Evolutionary conservation across 192 early-diverging fungal species (phyloP).

Genomic region (Dimargaris verticillata): DNA sequence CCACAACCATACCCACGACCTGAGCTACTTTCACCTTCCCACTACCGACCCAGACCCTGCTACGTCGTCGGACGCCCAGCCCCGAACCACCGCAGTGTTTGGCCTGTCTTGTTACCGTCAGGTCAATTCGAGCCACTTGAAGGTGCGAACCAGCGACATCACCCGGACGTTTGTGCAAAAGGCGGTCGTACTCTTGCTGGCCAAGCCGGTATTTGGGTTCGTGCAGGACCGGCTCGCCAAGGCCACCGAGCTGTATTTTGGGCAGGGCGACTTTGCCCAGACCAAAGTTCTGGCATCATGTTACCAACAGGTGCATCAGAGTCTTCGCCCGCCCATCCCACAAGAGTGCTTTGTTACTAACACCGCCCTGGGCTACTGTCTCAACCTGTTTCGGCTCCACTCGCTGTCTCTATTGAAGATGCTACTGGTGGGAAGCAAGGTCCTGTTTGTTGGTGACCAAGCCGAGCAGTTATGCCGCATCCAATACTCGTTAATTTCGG

Average conservation of each 20-base stretch:
- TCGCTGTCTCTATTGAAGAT: background rate
- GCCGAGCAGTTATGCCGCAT: slow-evolving; percentile 8
- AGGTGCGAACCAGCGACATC: slow-evolving; percentile 7
- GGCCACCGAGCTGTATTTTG: slow-evolving; percentile 2
- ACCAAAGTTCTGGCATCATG: slow-evolving; percentile 2
- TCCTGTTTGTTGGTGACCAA: slow-evolving; percentile 1
- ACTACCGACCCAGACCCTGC: background rate
- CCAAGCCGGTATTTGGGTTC: slow-evolving; percentile 8
- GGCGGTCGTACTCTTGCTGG: slow-evolving; percentile 5
- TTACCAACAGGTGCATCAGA: background rate
- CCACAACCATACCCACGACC: slow-evolving; percentile 6
- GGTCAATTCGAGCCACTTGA: slow-evolving; percentile 6
- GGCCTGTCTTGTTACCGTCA: slow-evolving; percentile 10
- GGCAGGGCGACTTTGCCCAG: slow-evolving; percentile 5
- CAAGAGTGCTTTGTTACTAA: slow-evolving; percentile 5
- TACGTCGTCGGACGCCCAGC: background rate
- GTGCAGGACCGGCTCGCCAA: slow-evolving; percentile 5
- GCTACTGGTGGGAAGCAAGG: slow-evolving; percentile 5
- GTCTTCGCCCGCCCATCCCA: slow-evolving; percentile 4
- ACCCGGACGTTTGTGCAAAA: slow-evolving; percentile 10
- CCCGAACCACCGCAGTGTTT: background rate
- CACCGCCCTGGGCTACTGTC: slow-evolving; percentile 4
- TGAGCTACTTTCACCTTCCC: slow-evolving; percentile 10
- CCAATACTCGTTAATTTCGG: slow-evolving; percentile 9
- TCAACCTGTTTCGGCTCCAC: background rate